Evolutionary conservation across 495 filamentous ascomycete species (phyloP).

Genomic region (Penicillium macrosclerotiorum): DNA sequence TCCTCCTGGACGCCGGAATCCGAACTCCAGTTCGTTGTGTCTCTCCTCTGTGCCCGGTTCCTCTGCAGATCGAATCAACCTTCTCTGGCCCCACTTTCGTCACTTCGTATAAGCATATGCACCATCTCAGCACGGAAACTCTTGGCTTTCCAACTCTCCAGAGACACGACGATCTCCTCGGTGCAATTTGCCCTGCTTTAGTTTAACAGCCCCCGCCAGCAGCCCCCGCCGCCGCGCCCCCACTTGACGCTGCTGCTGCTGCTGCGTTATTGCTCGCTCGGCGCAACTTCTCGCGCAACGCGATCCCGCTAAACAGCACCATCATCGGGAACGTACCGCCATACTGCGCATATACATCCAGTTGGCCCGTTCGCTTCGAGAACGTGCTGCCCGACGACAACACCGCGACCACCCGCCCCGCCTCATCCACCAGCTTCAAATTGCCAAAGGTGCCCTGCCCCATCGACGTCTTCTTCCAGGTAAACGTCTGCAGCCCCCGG

Average conservation of each 20-base stretch:
- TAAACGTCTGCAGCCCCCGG: slow-evolving; percentile 13
- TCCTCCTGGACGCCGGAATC: no score
- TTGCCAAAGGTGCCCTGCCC: slow-evolving; percentile 18
- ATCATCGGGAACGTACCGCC: slow-evolving; percentile 18
- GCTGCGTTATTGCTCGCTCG: slow-evolving; percentile 1
- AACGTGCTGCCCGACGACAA: slow-evolving; percentile 22
- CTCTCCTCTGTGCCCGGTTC: background rate
- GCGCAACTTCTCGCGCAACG: slow-evolving; percentile 17
- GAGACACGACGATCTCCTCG: no score
- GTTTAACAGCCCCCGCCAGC: background rate
- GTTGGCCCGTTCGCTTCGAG: slow-evolving; percentile 9
- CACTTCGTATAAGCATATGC: slow-evolving; percentile 1
- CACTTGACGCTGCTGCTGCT: slow-evolving; percentile 4
- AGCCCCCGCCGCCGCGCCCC: slow-evolving; percentile 5
- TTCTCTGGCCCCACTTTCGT: background rate
- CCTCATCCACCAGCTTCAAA: slow-evolving; percentile 33
- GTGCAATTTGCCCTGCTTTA: background rate
- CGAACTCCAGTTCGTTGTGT: background rate
- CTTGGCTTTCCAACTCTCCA: no score
- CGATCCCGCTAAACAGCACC: slow-evolving; percentile 23
- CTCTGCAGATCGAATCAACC: no score
- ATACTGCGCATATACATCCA: slow-evolving; percentile 21
- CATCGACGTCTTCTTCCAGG: slow-evolving; percentile 36
- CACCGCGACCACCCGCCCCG: slow-evolving; percentile 25
- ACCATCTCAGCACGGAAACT: background rate